Evolutionary conservation across 1,284 basidiomycete genomes (phyloP).

Genomic region (Boletus subluridellus): DNA sequence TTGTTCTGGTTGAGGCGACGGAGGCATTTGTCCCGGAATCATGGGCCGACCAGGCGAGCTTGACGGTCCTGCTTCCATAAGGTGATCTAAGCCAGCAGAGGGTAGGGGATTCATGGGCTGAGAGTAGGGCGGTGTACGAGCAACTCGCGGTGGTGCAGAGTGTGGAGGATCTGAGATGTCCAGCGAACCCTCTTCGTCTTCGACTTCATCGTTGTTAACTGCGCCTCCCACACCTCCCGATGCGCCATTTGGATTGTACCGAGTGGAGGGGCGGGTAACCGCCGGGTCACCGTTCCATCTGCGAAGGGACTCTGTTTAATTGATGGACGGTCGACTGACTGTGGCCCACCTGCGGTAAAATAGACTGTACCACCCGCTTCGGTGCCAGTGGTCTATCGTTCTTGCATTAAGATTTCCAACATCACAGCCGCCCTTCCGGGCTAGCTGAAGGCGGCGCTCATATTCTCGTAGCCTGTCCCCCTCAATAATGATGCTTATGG

Average conservation of each 20-base stretch:
- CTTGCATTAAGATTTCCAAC: constrained; percentile 66
- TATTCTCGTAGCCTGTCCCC: constrained; percentile 62
- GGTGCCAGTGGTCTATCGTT: constrained; percentile 72
- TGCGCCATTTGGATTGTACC: constrained; percentile 32
- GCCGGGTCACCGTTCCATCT: constrained; percentile 65
- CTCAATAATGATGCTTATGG: constrained; percentile 44
- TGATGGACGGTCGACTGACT: neutral
- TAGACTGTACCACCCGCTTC: constrained; percentile 65
- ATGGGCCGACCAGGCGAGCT: constrained; percentile 21
- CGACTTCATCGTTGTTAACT: constrained; percentile 42
- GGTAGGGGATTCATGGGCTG: constrained; percentile 16
- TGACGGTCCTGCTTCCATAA: constrained; percentile 21
- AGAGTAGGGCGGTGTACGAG: constrained; percentile 26
- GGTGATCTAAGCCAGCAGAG: constrained; percentile 18
- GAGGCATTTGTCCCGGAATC: constrained; percentile 23
- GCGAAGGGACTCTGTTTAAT: constrained; percentile 1
- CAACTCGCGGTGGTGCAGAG: constrained; percentile 27
- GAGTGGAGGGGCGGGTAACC: constrained; percentile 44
- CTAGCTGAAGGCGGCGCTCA: constrained; percentile 58
- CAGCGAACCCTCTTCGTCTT: constrained; percentile 48
- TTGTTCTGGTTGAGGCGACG: constrained; percentile 31
- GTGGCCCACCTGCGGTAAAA: constrained; percentile 56
- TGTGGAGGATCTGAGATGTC: constrained; percentile 38
- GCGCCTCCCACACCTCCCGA: constrained; percentile 25
- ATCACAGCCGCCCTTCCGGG: constrained; percentile 59